Conservation (phyloP, 2,329 filamentous ascomycete species). For the Stagonosporopsis tanaceti region DNA sequence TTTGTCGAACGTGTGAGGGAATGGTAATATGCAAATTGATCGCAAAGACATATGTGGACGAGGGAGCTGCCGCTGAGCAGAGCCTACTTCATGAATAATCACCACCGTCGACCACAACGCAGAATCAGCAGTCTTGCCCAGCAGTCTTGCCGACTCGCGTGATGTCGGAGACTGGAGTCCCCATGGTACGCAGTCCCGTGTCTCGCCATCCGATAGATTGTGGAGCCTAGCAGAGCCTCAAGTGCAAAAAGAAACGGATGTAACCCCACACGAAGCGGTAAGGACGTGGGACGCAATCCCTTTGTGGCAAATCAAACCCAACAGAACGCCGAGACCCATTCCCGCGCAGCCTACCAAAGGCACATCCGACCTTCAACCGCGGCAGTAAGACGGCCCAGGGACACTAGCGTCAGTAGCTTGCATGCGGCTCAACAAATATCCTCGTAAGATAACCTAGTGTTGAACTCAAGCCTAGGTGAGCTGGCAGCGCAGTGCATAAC, state of each 20-base stretch:
- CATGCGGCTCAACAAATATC: slow-evolving; percentile 20
- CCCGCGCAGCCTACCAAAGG: neutral
- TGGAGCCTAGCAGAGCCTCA: slow-evolving; percentile 21
- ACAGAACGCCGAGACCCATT: neutral
- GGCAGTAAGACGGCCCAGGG: slow-evolving; percentile 8
- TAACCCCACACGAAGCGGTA: slow-evolving; percentile 13
- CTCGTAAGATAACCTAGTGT: slow-evolving; percentile 4
- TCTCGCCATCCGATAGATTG: slow-evolving; percentile 14
- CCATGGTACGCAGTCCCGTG: slow-evolving; percentile 10
- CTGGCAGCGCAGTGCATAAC: slow-evolving; percentile 3
- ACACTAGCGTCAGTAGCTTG: slow-evolving; percentile 3
- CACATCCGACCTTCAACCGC: slow-evolving; percentile 14
- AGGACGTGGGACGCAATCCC: slow-evolving; percentile 1
- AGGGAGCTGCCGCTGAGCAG: too few species aligned
- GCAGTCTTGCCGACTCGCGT: neutral
- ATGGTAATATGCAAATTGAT: too few species aligned
- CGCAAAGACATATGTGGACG: too few species aligned
- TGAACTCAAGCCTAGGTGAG: neutral
- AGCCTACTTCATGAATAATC: neutral
- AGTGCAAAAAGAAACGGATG: slow-evolving; percentile 10
- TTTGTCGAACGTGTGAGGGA: neutral
- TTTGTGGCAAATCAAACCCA: slow-evolving; percentile 6
- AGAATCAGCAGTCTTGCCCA: neutral
- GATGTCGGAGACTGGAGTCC: slow-evolving; percentile 13
- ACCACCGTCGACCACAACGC: too few species aligned